phyloP scores from a whole-genome alignment of 495 filamentous ascomycete genomes.

The Hyaloscypha variabilis region DNA sequence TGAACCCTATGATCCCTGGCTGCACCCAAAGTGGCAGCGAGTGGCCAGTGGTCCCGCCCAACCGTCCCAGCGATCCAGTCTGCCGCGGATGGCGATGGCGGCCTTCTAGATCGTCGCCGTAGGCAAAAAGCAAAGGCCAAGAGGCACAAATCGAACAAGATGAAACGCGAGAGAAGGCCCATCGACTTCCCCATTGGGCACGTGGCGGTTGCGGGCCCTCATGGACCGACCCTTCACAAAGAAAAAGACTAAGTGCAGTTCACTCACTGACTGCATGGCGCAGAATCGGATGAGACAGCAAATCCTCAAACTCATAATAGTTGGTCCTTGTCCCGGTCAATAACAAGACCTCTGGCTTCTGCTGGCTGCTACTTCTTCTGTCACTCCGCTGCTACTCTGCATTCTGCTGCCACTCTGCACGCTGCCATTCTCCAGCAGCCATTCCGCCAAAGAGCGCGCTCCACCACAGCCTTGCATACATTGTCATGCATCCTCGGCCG shows the following conservation, averaged over 20 bases:
- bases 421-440: not conserved
- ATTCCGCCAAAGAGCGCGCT: constrained; percentile 11
- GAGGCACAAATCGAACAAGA: constrained; percentile 10
- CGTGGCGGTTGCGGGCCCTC: not conserved
- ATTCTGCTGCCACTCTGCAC: not conserved
- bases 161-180: constrained; percentile 20
- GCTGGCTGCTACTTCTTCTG: too few relatives aligned
- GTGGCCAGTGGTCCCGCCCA: not conserved
- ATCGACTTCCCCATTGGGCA: constrained; percentile 22
- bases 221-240: constrained; percentile 1
- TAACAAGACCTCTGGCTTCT: not conserved
- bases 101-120: not conserved
- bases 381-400: not conserved
- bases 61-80: not conserved
- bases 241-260: not conserved
- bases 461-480: constrained; percentile 30
- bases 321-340: constrained; percentile 12
- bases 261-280: not conserved
- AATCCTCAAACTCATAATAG: constrained; percentile 18
- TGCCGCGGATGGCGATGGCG: not conserved
- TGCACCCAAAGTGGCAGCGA: too few relatives aligned
- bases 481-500: constrained; percentile 22
- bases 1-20: not conserved
- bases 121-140: constrained; percentile 7
- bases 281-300: constrained; percentile 24